A percentile compares a stretch with the other conserved stretches of the same genome.
Evolutionary conservation across 805 yeast genomes (phyloP).

Genomic region (Saccharomycopsis fodiens): DNA sequence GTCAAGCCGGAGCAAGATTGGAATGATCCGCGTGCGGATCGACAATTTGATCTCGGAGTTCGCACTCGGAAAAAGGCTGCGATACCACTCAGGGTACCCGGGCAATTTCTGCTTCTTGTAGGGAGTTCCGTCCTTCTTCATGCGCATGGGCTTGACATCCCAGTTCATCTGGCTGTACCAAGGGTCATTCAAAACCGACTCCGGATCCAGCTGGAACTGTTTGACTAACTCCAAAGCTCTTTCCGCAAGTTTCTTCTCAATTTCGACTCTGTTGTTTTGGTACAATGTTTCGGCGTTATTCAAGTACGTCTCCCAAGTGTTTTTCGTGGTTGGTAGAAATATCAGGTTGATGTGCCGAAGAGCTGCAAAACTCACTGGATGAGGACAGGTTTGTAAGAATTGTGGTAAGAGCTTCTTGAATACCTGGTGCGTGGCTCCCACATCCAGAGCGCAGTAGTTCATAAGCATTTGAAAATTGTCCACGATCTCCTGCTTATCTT

Average conservation of each 20-base stretch:
- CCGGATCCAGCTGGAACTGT: constrained; percentile 33
- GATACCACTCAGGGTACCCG: constrained; percentile 93
- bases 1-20: constrained; percentile 63
- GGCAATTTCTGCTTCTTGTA: constrained; percentile 71
- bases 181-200: constrained; percentile 55
- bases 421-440: constrained; percentile 63
- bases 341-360: constrained; percentile 64
- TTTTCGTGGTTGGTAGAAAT: constrained; percentile 65
- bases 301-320: constrained; percentile 68
- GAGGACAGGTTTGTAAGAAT: constrained; percentile 68
- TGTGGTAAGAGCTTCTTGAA: constrained; percentile 61
- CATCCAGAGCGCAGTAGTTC: constrained; percentile 82
- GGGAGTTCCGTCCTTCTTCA: constrained; percentile 64
- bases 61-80: constrained; percentile 40
- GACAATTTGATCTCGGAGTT: constrained; percentile 47
- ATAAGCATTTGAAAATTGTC: constrained; percentile 55
- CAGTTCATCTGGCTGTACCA: constrained; percentile 92
- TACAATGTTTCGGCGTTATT: constrained; percentile 59
- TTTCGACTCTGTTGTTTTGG: constrained; percentile 46
- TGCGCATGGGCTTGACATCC: constrained; percentile 53
- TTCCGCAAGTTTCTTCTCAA: constrained; percentile 48
- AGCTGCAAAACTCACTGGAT: constrained; percentile 92
- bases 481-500: constrained; percentile 45
- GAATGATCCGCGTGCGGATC: constrained; percentile 66
- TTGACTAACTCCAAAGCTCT: constrained; percentile 55